A percentile compares a stretch with the other conserved stretches of the same genome.
These are phyloP conservation scores for Imleria badia DNA, from an alignment of 768 basidiomycete species.

Conservation along the genomic window DNA sequence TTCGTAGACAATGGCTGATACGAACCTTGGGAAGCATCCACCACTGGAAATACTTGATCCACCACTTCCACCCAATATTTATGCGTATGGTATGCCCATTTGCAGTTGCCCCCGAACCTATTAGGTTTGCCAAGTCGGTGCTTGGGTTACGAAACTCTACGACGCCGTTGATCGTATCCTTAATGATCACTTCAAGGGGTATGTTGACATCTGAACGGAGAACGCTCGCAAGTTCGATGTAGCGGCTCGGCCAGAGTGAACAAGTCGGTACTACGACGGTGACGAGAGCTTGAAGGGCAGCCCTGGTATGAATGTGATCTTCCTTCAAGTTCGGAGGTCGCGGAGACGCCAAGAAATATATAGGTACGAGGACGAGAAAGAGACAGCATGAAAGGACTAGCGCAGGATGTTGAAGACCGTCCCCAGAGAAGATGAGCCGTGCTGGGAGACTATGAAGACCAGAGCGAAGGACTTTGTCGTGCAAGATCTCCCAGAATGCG, in stretches of 20 bases:
- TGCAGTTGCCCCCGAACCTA: constrained; percentile 32
- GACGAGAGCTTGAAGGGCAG: constrained; percentile 38
- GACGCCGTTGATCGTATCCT: constrained; percentile 36
- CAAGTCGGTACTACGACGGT: constrained; percentile 43
- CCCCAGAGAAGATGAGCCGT: background rate
- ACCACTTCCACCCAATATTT: constrained; percentile 32
- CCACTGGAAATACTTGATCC: constrained; percentile 39
- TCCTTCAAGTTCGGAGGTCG: constrained; percentile 3
- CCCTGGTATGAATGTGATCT: constrained; percentile 15
- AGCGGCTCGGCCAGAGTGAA: constrained; percentile 44
- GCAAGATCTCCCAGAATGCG: constrained; percentile 3
- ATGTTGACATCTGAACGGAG: constrained; percentile 28
- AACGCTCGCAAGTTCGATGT: constrained; percentile 32
- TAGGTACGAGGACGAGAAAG: constrained; percentile 6
- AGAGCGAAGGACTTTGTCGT: background rate
- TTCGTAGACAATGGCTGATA: background rate
- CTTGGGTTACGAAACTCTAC: constrained; percentile 46
- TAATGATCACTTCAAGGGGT: constrained; percentile 37
- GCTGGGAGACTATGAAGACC: background rate
- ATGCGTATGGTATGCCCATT: constrained; percentile 42
- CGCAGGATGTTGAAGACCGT: background rate
- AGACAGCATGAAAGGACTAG: constrained; percentile 4
- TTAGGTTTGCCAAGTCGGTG: constrained; percentile 38
- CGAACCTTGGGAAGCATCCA: constrained; percentile 25
- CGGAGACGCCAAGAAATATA: constrained; percentile 8